Conservation (phyloP, 2,329 filamentous ascomycete genomes). For the Nothopassalora personata region DNA sequence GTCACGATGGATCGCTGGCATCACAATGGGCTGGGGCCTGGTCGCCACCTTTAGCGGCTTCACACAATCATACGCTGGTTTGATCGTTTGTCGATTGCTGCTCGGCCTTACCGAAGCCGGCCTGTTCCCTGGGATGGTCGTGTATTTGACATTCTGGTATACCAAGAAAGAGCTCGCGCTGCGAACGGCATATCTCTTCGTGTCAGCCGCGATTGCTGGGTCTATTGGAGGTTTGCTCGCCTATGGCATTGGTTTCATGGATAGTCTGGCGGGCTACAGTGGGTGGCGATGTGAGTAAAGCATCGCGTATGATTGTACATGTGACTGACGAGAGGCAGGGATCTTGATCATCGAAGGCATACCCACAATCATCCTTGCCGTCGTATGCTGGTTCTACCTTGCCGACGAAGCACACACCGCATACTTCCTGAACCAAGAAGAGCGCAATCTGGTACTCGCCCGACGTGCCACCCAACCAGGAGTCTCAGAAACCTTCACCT, state of each 20-base stretch:
- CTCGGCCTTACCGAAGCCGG: constrained; percentile 66
- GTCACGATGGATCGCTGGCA: constrained; percentile 48
- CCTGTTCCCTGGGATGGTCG: constrained; percentile 61
- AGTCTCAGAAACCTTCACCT: constrained; percentile 49
- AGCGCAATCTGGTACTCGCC: constrained; percentile 53
- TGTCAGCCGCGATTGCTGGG: constrained; percentile 64
- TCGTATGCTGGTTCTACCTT: constrained; percentile 49
- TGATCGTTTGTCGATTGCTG: constrained; percentile 64
- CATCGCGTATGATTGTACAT: neutral
- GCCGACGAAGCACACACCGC: constrained; percentile 63
- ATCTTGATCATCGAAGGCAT: constrained; percentile 61
- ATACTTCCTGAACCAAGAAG: constrained; percentile 54
- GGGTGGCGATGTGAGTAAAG: constrained; percentile 56
- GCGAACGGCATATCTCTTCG: constrained; percentile 68
- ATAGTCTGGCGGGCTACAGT: constrained; percentile 56
- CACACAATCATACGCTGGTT: constrained; percentile 57
- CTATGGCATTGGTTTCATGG: constrained; percentile 68
- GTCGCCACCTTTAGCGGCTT: constrained; percentile 66
- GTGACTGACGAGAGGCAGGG: constrained; percentile 29
- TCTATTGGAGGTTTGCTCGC: constrained; percentile 68
- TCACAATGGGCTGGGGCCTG: constrained; percentile 55
- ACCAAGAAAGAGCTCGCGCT: constrained; percentile 66
- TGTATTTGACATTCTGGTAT: constrained; percentile 75
- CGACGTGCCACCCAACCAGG: constrained; percentile 48
- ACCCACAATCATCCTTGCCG: constrained; percentile 50